Conservation (phyloP, 1,284 basidiomycete genomes). For the Pseudozyma sp. region DNA sequence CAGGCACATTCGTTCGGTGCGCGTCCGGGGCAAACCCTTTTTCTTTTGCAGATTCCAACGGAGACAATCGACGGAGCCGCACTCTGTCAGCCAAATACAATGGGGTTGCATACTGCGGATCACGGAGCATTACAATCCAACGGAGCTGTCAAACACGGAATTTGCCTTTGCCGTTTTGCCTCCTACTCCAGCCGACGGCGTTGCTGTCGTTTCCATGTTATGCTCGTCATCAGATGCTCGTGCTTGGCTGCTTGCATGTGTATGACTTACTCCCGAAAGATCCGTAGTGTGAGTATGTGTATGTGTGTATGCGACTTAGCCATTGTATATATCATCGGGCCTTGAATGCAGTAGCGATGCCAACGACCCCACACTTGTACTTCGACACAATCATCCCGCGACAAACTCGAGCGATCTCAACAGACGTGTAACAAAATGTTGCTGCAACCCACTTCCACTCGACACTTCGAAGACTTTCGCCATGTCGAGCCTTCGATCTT, state of each 20-base stretch:
- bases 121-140: neutral
- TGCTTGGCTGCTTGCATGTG: neutral
- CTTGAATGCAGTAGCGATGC: no score
- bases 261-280: neutral
- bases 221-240: neutral
- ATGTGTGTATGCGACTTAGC: no score
- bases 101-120: no score
- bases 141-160: slow-evolving; percentile 9
- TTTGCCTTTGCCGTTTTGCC: neutral
- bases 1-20: no score
- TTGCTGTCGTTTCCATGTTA: neutral
- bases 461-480: slow-evolving; percentile 12
- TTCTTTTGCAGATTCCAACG: no score
- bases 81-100: no score
- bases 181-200: neutral
- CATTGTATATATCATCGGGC: no score
- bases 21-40: no score
- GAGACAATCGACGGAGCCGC: no score
- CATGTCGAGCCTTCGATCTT: slow-evolving; percentile 18
- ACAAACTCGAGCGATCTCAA: neutral
- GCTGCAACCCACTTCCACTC: slow-evolving; percentile 7
- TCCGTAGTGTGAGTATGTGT: no score
- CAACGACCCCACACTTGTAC: neutral
- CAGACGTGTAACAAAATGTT: slow-evolving; percentile 1
- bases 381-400: neutral